Percentiles rank a stretch among this genome's conserved stretches.
phyloP scores from a whole-genome alignment of 163 green algal species.

The Scenedesmus sp. region DNA sequence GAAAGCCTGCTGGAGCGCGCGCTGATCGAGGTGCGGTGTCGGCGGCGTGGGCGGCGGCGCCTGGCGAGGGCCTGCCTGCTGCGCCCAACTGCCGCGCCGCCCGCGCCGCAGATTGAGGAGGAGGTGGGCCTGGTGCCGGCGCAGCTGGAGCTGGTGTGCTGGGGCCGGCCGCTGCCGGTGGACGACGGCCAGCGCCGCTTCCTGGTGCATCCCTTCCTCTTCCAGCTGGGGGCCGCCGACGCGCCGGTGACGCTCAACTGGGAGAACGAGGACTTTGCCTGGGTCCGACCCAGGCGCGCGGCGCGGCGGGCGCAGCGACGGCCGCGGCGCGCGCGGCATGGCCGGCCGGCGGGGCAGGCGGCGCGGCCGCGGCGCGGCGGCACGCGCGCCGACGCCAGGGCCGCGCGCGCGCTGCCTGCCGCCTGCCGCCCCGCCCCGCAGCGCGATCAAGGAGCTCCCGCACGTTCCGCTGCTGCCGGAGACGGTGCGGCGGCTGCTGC shows the following conservation, averaged over 20 bases:
- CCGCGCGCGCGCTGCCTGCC: background rate
- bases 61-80: background rate
- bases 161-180: constrained; percentile 50
- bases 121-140: constrained; percentile 32
- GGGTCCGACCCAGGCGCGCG: constrained; percentile 30
- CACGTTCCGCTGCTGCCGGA: constrained; percentile 55
- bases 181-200: constrained; percentile 46
- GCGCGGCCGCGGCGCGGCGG: too few relatives aligned
- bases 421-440: background rate
- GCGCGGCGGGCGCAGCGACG: too few relatives aligned
- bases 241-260: constrained; percentile 50
- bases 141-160: constrained; percentile 42
- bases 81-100: background rate
- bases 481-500: constrained; percentile 44
- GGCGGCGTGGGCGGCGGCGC: background rate
- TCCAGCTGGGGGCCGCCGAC: constrained; percentile 11
- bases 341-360: too few relatives aligned
- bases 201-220: constrained; percentile 57
- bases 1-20: constrained; percentile 25
- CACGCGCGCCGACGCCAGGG: too few relatives aligned
- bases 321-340: too few relatives aligned
- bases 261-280: constrained; percentile 52
- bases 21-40: constrained; percentile 36
- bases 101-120: constrained; percentile 41
- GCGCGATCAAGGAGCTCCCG: constrained; percentile 7